A percentile compares a stretch with the other conserved stretches of the same genome.
Evolutionary conservation across 2,329 filamentous ascomycete genomes (phyloP).

Genomic region (Arthrobotrys sinensis): DNA sequence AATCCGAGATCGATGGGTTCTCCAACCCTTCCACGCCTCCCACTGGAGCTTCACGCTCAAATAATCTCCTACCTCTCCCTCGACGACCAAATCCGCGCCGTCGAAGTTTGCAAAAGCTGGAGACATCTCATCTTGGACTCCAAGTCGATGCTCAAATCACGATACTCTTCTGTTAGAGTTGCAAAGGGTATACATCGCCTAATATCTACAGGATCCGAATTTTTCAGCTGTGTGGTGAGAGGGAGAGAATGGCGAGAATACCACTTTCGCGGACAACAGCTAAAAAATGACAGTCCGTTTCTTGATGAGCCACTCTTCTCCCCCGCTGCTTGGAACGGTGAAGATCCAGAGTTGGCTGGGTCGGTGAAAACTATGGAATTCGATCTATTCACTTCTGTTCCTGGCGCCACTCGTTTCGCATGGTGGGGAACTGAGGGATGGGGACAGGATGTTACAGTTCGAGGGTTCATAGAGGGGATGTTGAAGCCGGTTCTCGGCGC

Average conservation of each 20-base stretch:
- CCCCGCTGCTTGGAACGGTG: constrained; percentile 2
- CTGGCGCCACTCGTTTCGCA: background rate
- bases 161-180: background rate
- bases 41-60: constrained; percentile 19
- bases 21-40: background rate
- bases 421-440: constrained; percentile 18
- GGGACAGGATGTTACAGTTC: constrained; percentile 15
- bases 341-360: background rate
- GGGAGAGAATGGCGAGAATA: background rate
- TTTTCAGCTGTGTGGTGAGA: constrained; percentile 5
- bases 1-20: background rate
- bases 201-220: background rate
- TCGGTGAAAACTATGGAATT: background rate
- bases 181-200: constrained; percentile 2
- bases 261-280: background rate
- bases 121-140: background rate
- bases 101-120: constrained; percentile 27
- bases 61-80: constrained; percentile 24
- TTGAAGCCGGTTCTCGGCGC: constrained; percentile 18
- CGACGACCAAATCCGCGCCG: constrained; percentile 24
- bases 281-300: constrained; percentile 3
- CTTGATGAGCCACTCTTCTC: constrained; percentile 23
- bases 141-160: background rate
- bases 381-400: background rate
- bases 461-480: constrained; percentile 24